Percentiles rank a stretch among this genome's conserved stretches.
Conservation (phyloP, 2,329 filamentous ascomycete species). For the Fusarium floridanum region DNA sequence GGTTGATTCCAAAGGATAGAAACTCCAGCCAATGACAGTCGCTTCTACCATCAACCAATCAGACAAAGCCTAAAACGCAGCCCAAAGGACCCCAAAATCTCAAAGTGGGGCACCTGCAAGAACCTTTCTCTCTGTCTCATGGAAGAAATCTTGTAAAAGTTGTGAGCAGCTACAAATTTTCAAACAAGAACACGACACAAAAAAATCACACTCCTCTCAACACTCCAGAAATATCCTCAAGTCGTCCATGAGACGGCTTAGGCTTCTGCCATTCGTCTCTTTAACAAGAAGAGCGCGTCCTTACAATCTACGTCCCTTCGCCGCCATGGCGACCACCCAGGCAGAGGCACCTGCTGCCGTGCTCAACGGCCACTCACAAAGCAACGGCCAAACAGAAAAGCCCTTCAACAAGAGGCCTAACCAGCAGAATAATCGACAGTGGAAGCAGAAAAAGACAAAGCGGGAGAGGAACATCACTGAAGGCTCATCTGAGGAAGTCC, state of each 20-base stretch:
- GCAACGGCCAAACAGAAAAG: conserved; percentile 19
- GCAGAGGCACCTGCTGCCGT: conserved; percentile 19
- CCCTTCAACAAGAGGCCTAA: conserved; percentile 44
- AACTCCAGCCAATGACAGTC: neutral
- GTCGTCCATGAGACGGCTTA: conserved; percentile 38
- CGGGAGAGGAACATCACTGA: conserved; percentile 71
- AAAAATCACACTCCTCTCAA: neutral
- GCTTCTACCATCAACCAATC: conserved; percentile 14
- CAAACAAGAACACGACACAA: neutral
- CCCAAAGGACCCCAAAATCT: conserved; percentile 26
- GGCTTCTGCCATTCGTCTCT: conserved; percentile 26
- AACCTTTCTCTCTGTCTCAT: conserved; percentile 41
- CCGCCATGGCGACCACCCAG: conserved; percentile 41
- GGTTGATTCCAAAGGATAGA: neutral
- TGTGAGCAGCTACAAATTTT: neutral
- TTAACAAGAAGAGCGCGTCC: conserved; percentile 34
- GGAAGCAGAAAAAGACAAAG: conserved; percentile 66
- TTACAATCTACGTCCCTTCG: conserved; percentile 34
- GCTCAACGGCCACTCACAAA: conserved; percentile 35
- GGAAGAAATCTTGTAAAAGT: conserved; percentile 16
- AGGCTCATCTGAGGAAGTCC: conserved; percentile 75
- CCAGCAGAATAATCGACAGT: conserved; percentile 39
- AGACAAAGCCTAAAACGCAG: conserved; percentile 28
- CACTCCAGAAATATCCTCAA: neutral
- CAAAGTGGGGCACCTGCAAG: conserved; percentile 37